These are phyloP conservation scores for Haplosporangium gracile DNA, from an alignment of 192 early-diverging fungal genomes.

Conservation along the genomic window DNA sequence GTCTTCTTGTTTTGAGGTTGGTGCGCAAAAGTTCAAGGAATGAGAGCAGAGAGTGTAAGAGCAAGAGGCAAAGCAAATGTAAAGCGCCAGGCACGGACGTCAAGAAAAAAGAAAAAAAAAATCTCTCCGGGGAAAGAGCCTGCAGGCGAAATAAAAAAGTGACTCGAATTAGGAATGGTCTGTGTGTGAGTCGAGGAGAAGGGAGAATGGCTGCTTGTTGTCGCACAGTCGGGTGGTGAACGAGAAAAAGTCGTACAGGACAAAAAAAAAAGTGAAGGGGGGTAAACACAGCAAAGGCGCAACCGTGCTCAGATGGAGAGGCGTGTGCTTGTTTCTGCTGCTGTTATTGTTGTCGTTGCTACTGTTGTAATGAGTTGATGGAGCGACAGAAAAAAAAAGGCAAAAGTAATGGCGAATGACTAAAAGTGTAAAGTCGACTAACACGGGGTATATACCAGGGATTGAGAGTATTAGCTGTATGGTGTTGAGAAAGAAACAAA, in stretches of 20 bases:
- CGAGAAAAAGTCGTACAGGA: background rate
- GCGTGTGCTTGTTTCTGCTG: background rate
- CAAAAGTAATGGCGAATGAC: background rate
- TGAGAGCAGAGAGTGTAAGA: background rate
- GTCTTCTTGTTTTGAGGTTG: background rate
- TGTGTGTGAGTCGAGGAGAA: background rate
- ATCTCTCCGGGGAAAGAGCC: background rate
- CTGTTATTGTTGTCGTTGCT: background rate
- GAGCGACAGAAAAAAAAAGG: background rate
- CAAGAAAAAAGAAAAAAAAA: background rate
- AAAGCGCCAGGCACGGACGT: background rate
- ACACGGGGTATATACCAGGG: background rate
- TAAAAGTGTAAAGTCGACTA: background rate
- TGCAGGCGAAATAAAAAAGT: background rate
- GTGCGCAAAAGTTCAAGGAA: background rate
- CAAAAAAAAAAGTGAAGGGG: background rate
- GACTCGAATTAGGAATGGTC: background rate
- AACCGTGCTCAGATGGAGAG: background rate
- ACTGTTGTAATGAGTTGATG: background rate
- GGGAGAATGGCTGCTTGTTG: background rate
- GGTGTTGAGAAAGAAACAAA: background rate
- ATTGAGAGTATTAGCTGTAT: background rate
- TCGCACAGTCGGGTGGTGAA: background rate
- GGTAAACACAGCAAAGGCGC: background rate
- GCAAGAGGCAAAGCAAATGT: background rate